Evolutionary conservation across 2,329 filamentous ascomycete genomes (phyloP), one percentile per base, ranked within the genome.

Genomic region (Magnaporthiopsis poae): DNA sequence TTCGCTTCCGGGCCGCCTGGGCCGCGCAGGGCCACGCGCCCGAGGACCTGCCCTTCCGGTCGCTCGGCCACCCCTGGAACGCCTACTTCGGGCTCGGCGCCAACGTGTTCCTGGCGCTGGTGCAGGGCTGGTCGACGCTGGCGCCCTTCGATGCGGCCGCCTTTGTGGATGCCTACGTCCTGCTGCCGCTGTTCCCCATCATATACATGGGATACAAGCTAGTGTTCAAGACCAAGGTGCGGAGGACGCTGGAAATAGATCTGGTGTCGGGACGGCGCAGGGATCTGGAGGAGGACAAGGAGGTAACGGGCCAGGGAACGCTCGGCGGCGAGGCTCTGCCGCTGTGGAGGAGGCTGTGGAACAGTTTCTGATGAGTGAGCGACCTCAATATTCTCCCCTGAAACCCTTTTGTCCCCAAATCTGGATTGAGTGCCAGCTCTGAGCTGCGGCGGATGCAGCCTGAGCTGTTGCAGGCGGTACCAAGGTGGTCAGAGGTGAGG

Each of bases 1-100:
- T 91, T 68, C 86, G 88, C 31, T 91, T 92, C 75, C 86, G 89
- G 46, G 75, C 80, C 12, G 88, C 87, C 0, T 88, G 86, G 86
- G 72, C 75, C 12, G 76, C 75, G 0, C 87, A 90, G 72, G 86
- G 86, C 0, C 80, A 87, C 67, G 77, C 75, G 36, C 74, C 82
- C 31, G 77, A 79, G 21, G 81, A 84, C 63, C 76, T 88, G 13
- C 86, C 86, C 0, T 88, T 85, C 74, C 75, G 79, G 64, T 82
- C 84, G 2, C 71, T 82, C 60, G 77, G 77, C 66, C 87, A 85
- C 67, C 86, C 86, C 0, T 86, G 79, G 73, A 83, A 83, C 65
- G 83, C 86, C 0, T 88, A 85, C 72, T 84, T 87, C 68, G 86
- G 84, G 0, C 74, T 88, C 9, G 76, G 70, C 0, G 81, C 85